Evolutionary conservation across 2,329 filamentous ascomycete genomes (phyloP).

Genomic region (Paecilomyces sp.): DNA sequence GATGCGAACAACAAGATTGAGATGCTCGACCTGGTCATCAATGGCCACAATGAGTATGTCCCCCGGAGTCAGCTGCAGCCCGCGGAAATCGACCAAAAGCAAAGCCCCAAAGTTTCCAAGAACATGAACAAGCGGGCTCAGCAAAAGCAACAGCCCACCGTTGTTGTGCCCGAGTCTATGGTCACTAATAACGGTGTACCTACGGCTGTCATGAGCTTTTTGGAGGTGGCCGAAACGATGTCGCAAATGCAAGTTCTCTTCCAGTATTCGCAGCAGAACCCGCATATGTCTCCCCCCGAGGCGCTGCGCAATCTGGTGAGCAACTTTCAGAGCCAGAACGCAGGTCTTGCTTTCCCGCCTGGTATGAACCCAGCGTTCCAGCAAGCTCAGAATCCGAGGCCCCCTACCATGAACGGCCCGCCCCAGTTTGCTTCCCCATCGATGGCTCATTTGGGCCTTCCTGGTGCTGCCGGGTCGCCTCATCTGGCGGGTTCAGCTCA

Average conservation of each 20-base stretch:
- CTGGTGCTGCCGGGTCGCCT: slow-evolving; percentile 42
- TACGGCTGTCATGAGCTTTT: slow-evolving; percentile 49
- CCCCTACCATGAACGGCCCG: slow-evolving; percentile 39
- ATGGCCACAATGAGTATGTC: slow-evolving; percentile 74
- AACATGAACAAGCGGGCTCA: slow-evolving; percentile 44
- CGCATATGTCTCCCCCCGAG: slow-evolving; percentile 45
- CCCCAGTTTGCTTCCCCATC: slow-evolving; percentile 54
- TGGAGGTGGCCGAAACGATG: slow-evolving; percentile 62
- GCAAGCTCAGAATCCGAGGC: slow-evolving; percentile 30
- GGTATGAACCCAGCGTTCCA: slow-evolving; percentile 30
- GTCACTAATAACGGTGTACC: slow-evolving; percentile 49
- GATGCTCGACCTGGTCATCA: slow-evolving; percentile 72
- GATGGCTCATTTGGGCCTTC: slow-evolving; percentile 46
- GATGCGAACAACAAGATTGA: slow-evolving; percentile 75
- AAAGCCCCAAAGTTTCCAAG: slow-evolving; percentile 54
- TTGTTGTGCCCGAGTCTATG: slow-evolving; percentile 38
- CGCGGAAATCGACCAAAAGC: slow-evolving; percentile 47
- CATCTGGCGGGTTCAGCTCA: slow-evolving; percentile 46
- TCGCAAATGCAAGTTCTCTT: slow-evolving; percentile 58
- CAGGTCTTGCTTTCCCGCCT: slow-evolving; percentile 20
- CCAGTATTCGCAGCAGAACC: slow-evolving; percentile 48
- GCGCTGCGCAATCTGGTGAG: slow-evolving; percentile 49
- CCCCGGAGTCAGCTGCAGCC: slow-evolving; percentile 55
- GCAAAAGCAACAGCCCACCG: slow-evolving; percentile 38
- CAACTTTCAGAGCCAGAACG: slow-evolving; percentile 33